Conservation (phyloP, 2,329 filamentous ascomycete species). For the Paecilomyces formosus region DNA sequence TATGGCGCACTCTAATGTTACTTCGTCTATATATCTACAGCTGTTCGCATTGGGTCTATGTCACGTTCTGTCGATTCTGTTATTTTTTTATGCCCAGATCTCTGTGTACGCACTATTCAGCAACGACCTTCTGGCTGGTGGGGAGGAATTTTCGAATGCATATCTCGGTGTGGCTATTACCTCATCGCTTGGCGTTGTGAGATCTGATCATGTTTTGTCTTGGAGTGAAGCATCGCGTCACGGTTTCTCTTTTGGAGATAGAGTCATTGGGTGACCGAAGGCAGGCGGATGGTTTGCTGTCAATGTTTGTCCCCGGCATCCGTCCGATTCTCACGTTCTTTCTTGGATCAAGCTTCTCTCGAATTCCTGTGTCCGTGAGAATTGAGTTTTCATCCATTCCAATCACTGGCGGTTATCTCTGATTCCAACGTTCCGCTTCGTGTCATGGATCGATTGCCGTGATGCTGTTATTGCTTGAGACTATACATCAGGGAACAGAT, state of each 20-base stretch:
- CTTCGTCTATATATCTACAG: slow-evolving; percentile 1
- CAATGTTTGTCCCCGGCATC: neutral
- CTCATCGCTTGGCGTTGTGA: neutral
- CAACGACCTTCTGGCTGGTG: neutral
- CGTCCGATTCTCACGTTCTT: neutral
- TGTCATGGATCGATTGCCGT: neutral
- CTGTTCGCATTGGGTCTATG: neutral
- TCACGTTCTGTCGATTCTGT: neutral
- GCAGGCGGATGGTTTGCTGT: neutral
- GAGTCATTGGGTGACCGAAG: neutral
- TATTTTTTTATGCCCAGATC: neutral
- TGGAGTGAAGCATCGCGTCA: neutral
- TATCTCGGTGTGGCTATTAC: neutral
- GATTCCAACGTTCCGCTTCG: neutral
- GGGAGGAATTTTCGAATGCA: neutral
- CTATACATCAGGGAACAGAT: neutral
- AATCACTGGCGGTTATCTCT: neutral
- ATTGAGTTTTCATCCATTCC: neutral
- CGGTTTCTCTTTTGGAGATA: neutral
- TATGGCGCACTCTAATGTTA: neutral
- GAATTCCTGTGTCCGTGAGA: neutral
- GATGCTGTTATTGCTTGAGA: neutral
- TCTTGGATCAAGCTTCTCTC: neutral
- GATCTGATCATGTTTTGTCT: neutral
- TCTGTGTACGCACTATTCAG: neutral